Evolutionary conservation across 2,329 filamentous ascomycete genomes (phyloP).

Genomic region (Bipolaris zeicola): DNA sequence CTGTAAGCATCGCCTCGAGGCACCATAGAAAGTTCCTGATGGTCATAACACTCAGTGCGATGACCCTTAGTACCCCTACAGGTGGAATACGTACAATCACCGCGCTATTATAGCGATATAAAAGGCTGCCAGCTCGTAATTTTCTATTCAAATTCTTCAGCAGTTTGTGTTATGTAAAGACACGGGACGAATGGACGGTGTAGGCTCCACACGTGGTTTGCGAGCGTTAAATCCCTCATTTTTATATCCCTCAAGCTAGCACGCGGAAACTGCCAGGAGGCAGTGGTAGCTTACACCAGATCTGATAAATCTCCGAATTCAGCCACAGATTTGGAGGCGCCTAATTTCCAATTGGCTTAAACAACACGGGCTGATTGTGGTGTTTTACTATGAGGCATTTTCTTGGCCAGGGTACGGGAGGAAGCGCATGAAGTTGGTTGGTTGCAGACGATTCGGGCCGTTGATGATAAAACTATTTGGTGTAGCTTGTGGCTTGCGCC

Average conservation of each 20-base stretch:
- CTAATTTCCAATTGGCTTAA: neutral
- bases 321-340: neutral
- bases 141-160: too few relatives aligned
- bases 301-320: neutral
- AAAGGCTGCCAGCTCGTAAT: too few relatives aligned
- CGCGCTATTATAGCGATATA: too few relatives aligned
- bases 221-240: neutral
- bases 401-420: neutral
- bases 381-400: neutral
- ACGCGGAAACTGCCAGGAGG: neutral
- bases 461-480: neutral
- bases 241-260: neutral
- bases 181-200: too few relatives aligned
- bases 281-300: neutral
- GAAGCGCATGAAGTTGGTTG: neutral
- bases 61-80: too few relatives aligned
- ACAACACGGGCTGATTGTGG: neutral
- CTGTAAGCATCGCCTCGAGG: too few relatives aligned
- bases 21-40: too few relatives aligned
- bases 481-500: neutral
- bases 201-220: neutral
- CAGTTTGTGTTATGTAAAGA: too few relatives aligned
- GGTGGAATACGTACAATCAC: too few relatives aligned
- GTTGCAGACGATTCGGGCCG: neutral
- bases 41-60: too few relatives aligned